phyloP scores from a whole-genome alignment of 1,284 basidiomycete species.

The Singerocomus rubriflavus region DNA sequence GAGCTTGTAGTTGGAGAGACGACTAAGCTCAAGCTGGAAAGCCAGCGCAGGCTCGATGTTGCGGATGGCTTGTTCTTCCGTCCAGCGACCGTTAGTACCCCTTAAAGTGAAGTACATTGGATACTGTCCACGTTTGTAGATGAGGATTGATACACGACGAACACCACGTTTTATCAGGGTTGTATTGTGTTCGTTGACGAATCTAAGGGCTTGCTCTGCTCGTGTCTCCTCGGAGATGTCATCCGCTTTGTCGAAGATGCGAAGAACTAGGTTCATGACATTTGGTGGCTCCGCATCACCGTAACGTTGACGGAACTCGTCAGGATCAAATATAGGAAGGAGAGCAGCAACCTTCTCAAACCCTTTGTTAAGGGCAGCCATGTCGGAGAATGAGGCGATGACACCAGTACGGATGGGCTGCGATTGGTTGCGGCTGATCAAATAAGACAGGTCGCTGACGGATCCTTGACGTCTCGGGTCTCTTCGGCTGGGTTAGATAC shows the following conservation, averaged over 20 bases:
- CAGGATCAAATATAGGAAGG: conserved; percentile 68
- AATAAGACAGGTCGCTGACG: conserved; percentile 90
- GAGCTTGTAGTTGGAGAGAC: conserved; percentile 96
- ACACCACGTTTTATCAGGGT: conserved; percentile 77
- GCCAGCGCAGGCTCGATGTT: conserved; percentile 99
- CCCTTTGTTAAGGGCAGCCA: conserved; percentile 69
- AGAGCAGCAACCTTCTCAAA: conserved; percentile 69
- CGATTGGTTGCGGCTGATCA: conserved; percentile 78
- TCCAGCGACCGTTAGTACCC: conserved; percentile 74
- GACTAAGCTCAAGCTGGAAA: conserved; percentile 96
- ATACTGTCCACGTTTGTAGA: conserved; percentile 90
- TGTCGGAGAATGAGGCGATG: conserved; percentile 84
- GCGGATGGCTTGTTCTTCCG: conserved; percentile 94
- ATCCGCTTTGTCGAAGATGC: conserved; percentile 75
- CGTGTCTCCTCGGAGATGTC: conserved; percentile 79
- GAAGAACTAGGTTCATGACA: conserved; percentile 91
- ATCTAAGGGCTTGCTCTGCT: conserved; percentile 70
- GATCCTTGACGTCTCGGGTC: conserved; percentile 69
- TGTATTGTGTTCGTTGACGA: conserved; percentile 71
- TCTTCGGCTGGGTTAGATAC: conserved; percentile 28
- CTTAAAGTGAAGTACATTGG: conserved; percentile 95
- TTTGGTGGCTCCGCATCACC: conserved; percentile 77
- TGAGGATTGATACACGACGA: conserved; percentile 88
- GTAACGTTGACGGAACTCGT: conserved; percentile 73
- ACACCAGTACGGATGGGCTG: conserved; percentile 88